phyloP scores from a whole-genome alignment of 129 eudicot species.

The Lactuca saligna region DNA sequence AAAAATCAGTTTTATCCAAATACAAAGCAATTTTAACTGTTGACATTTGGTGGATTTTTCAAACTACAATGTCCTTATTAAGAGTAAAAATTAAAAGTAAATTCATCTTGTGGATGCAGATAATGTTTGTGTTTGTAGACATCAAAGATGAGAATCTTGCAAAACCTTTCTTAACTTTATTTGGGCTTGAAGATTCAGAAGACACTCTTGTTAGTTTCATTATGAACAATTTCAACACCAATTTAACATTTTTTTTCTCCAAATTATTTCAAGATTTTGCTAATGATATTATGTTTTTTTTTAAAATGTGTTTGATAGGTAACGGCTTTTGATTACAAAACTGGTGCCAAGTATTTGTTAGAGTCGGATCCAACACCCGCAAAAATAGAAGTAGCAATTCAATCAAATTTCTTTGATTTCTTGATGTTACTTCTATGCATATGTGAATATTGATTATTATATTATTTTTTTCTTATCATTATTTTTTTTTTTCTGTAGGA shows the following conservation, averaged over 20 bases:
- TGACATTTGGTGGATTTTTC: no score
- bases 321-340: slow-evolving; percentile 81
- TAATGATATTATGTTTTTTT: background rate
- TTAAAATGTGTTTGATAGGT: slow-evolving; percentile 42
- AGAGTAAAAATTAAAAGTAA: background rate
- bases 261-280: background rate
- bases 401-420: slow-evolving; percentile 18
- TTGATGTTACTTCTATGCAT: slow-evolving; percentile 10
- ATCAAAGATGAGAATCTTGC: slow-evolving; percentile 83
- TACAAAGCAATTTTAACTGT: no score
- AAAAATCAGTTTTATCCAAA: no score
- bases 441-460: slow-evolving; percentile 8
- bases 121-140: slow-evolving; percentile 76
- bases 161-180: slow-evolving; percentile 81
- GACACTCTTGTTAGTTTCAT: slow-evolving; percentile 68
- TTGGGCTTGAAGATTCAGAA: slow-evolving; percentile 85
- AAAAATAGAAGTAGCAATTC: slow-evolving; percentile 51
- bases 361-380: slow-evolving; percentile 65
- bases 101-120: slow-evolving; percentile 50
- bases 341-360: slow-evolving; percentile 69
- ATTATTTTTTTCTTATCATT: background rate
- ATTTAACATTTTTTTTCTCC: background rate
- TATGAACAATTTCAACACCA: slow-evolving; percentile 4
- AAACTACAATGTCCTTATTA: no score
- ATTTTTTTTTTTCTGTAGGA: slow-evolving; percentile 43